These are phyloP conservation scores for Cordyceps javanica DNA, from an alignment of 2,329 filamentous ascomycete genomes.

Conservation along the genomic window DNA sequence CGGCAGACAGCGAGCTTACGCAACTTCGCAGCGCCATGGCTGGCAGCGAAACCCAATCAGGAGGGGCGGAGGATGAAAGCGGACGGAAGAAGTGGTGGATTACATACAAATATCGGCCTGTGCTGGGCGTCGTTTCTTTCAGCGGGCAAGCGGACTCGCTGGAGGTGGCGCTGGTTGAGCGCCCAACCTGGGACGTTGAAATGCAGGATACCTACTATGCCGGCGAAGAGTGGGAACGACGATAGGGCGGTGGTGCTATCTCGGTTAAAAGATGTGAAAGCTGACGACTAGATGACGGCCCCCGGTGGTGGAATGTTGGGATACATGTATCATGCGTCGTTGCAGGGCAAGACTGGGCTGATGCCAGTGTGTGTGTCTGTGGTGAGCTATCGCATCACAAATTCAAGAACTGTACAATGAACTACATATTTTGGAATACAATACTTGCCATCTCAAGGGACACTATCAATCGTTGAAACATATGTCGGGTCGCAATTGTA, in stretches of 20 bases:
- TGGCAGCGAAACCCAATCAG: constrained; percentile 18
- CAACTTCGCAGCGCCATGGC: constrained; percentile 25
- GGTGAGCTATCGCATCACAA: background rate
- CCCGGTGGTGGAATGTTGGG: background rate
- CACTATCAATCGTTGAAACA: background rate
- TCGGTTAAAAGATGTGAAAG: background rate
- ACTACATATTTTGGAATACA: constrained; percentile 8
- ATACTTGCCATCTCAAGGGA: background rate
- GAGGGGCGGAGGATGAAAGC: constrained; percentile 14
- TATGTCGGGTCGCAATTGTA: background rate
- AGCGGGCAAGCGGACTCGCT: constrained; percentile 36
- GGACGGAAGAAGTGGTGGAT: constrained; percentile 56
- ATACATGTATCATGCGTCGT: background rate
- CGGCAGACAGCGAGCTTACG: constrained; percentile 26
- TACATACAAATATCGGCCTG: constrained; percentile 91
- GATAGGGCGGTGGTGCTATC: constrained; percentile 9
- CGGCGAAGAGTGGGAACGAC: constrained; percentile 46
- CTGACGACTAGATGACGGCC: background rate
- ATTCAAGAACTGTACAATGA: constrained; percentile 10
- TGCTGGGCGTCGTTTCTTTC: constrained; percentile 63
- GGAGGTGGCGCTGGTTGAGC: constrained; percentile 84
- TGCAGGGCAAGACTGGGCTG: background rate
- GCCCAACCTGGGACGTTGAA: constrained; percentile 77
- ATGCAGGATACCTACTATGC: constrained; percentile 65
- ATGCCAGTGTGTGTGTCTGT: background rate